Evolutionary conservation across 306 rosid species (phyloP).

Genomic region (Lathyrus aphaca): DNA sequence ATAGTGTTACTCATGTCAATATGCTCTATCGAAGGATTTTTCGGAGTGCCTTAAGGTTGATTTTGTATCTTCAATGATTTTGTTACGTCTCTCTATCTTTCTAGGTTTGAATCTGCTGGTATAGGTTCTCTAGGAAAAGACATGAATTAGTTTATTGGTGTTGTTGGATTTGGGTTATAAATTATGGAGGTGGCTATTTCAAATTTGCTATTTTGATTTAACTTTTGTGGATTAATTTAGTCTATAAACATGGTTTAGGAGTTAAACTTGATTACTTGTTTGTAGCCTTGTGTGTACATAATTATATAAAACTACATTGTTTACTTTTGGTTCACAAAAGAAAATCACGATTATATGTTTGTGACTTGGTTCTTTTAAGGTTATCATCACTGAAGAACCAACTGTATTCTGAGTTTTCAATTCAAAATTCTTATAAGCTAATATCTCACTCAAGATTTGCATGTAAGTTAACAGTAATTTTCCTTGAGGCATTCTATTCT

Average conservation of each 20-base stretch:
- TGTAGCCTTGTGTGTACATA: conserved; percentile 37
- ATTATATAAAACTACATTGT: conserved; percentile 9
- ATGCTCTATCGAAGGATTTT: no score
- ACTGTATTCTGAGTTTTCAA: background rate
- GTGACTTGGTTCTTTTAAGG: background rate
- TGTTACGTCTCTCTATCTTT: no score
- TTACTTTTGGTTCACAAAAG: conserved; percentile 14
- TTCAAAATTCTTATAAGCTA: background rate
- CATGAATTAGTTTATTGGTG: conserved; percentile 28
- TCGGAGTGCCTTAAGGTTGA: no score
- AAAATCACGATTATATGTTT: background rate
- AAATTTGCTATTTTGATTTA: background rate
- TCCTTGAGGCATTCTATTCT: no score
- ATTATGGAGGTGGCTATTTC: conserved; percentile 32
- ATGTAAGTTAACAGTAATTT: no score
- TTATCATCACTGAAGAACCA: conserved; percentile 7
- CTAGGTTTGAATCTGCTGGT: conserved; percentile 37
- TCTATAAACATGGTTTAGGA: conserved; percentile 41
- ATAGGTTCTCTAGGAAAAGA: conserved; percentile 14
- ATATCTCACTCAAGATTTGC: background rate
- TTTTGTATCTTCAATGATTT: no score
- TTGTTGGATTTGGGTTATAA: conserved; percentile 36
- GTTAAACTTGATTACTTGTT: background rate
- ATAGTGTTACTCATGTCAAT: no score
- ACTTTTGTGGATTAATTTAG: conserved; percentile 13